Evolutionary conservation across 352 stramenopile species (phyloP).

Genomic region (Pythium sp.): DNA sequence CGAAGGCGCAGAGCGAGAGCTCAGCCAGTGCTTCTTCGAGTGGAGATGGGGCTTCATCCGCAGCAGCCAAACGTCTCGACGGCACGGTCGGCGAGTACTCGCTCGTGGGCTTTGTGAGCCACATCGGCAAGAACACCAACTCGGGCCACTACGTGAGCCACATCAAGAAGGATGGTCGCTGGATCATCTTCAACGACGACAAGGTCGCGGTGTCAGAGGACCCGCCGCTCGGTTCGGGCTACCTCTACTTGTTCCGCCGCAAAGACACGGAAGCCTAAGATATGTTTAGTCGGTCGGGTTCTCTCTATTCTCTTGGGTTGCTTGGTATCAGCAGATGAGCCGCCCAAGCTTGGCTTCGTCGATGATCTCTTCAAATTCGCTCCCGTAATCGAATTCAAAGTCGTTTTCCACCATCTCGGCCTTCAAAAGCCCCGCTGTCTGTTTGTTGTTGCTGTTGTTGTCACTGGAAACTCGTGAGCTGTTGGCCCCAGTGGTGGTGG

Average conservation of each 20-base stretch:
- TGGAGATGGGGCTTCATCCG: slow-evolving; percentile 1
- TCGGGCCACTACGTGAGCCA: slow-evolving; percentile 99
- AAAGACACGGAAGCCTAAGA: slow-evolving; percentile 25
- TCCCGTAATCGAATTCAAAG: slow-evolving; percentile 60
- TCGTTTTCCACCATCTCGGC: slow-evolving; percentile 29
- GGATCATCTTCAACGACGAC: slow-evolving; percentile 99
- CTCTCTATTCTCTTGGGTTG: background rate
- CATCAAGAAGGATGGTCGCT: slow-evolving; percentile 96
- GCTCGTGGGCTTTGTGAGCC: slow-evolving; percentile 97
- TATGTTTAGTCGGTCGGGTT: background rate
- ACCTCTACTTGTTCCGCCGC: slow-evolving; percentile 94
- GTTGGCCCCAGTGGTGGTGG: background rate
- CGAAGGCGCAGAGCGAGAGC: slow-evolving; percentile 29
- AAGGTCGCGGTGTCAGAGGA: slow-evolving; percentile 96
- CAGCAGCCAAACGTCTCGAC: slow-evolving; percentile 52
- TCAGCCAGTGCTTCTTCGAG: slow-evolving; percentile 18
- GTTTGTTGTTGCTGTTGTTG: slow-evolving; percentile 7
- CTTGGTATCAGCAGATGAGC: slow-evolving; percentile 41
- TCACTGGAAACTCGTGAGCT: background rate
- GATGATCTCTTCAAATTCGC: slow-evolving; percentile 82
- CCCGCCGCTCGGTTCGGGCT: slow-evolving; percentile 93
- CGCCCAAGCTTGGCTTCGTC: slow-evolving; percentile 58
- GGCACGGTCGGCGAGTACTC: slow-evolving; percentile 80
- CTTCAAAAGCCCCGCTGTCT: slow-evolving; percentile 10
- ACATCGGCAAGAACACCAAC: slow-evolving; percentile 98